phyloP scores from a whole-genome alignment of 2,329 filamentous ascomycete species.

The Phyllosticta paracitricarpa region DNA sequence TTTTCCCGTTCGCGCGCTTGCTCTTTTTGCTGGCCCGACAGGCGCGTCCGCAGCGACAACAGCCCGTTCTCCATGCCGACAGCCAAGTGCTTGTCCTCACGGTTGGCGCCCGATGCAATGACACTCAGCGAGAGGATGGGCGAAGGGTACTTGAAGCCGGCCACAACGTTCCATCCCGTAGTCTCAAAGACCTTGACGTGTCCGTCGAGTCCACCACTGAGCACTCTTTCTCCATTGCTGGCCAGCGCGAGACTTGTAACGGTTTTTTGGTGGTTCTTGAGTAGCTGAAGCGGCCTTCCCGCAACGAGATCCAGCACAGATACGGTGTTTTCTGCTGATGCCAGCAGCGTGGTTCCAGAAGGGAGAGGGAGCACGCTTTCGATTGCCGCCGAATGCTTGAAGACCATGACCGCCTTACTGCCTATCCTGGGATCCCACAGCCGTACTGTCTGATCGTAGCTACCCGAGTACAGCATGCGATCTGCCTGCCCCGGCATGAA shows the following conservation, averaged over 20 bases:
- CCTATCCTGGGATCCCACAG: constrained; percentile 83
- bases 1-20: constrained; percentile 67
- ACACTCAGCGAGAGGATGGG: constrained; percentile 80
- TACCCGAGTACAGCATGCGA: constrained; percentile 75
- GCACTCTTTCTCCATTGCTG: constrained; percentile 67
- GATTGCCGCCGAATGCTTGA: constrained; percentile 84
- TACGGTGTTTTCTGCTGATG: constrained; percentile 75
- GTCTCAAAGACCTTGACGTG: constrained; percentile 98
- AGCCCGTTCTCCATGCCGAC: constrained; percentile 93
- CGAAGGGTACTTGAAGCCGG: constrained; percentile 83
- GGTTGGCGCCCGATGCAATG: constrained; percentile 54
- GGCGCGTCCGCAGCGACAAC: constrained; percentile 80
- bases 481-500: constrained; percentile 69
- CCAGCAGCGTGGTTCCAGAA: constrained; percentile 76
- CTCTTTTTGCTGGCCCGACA: constrained; percentile 71
- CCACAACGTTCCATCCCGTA: constrained; percentile 89
- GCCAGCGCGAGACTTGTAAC: constrained; percentile 80
- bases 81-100: constrained; percentile 82
- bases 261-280: constrained; percentile 95
- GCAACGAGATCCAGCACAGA: constrained; percentile 88
- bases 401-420: constrained; percentile 64
- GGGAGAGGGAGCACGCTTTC: constrained; percentile 83
- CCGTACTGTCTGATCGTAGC: constrained; percentile 88
- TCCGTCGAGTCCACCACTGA: constrained; percentile 84
- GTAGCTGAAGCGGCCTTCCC: constrained; percentile 73